Conservation (phyloP, 2,329 filamentous ascomycete genomes). For the Furcasterigmium furcatum region DNA sequence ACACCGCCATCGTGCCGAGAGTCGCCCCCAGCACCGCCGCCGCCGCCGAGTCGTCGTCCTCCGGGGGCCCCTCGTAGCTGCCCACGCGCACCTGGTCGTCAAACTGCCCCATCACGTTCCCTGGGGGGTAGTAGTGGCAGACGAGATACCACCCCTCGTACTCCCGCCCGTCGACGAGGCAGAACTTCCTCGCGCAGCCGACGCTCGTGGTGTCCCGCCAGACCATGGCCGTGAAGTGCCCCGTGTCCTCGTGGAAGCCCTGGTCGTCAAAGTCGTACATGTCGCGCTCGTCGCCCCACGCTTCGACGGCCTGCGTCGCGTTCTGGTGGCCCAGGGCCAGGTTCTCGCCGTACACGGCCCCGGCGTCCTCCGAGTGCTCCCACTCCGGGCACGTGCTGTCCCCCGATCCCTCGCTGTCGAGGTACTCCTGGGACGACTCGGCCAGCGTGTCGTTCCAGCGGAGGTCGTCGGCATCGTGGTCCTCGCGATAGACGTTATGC, state of each 20-base stretch:
- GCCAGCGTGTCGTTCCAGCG: conserved; percentile 65
- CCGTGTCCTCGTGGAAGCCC: conserved; percentile 57
- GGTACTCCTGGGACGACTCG: conserved; percentile 48
- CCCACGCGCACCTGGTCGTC: conserved; percentile 20
- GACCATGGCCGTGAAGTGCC: conserved; percentile 72
- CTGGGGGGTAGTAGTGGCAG: conserved; percentile 67
- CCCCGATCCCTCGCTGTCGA: conserved; percentile 24
- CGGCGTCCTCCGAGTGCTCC: conserved; percentile 39
- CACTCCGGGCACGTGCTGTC: conserved; percentile 36
- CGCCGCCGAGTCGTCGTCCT: not conserved
- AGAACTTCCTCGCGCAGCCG: conserved; percentile 42
- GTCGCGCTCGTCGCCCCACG: conserved; percentile 61
- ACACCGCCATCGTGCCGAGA: not conserved
- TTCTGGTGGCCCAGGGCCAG: conserved; percentile 65
- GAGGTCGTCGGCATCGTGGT: conserved; percentile 58
- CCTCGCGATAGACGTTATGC: conserved; percentile 62
- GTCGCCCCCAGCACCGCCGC: not conserved
- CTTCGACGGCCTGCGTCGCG: conserved; percentile 55
- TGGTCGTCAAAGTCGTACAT: conserved; percentile 56
- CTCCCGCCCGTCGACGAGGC: conserved; percentile 10
- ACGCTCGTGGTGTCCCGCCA: conserved; percentile 62
- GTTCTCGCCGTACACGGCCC: conserved; percentile 71
- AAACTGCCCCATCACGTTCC: conserved; percentile 58
- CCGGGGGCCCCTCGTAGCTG: not conserved
- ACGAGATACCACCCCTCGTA: conserved; percentile 59